Base-by-base conservation (phyloP, 2,329 filamentous ascomycete species). In the Botryotinia calthae region DNA sequence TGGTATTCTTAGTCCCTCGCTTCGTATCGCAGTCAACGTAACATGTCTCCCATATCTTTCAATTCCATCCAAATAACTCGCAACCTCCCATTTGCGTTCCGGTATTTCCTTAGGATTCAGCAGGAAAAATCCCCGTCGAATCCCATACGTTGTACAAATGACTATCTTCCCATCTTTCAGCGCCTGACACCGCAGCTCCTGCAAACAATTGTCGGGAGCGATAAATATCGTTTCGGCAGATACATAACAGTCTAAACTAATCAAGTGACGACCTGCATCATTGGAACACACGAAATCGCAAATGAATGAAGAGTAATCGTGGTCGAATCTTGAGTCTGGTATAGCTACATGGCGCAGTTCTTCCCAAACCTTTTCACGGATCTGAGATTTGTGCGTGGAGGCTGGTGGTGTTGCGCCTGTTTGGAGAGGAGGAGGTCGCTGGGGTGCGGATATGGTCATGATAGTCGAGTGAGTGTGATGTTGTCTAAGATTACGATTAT, bases 181-280 rank as follows among this genome's bases (percentile, higher is more conserved):
- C 12, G 83, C 82, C n/a, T 76, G 76, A 37, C 76, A 75, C 22
- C 84, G 80, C 40, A 85, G 77, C 14, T 80, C 75, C 75, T 84
- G 82, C n/a, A 85, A 79, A 75, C 83, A 84, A 73, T 84, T 84
- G 74, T 85, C 84, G 2, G 83, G 81, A 8, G 82, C 82, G 34
- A 83, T 81, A 73, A 85, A 84, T 63, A 85, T 74, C 7, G 78
- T 78, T 18, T 72, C 58, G 5, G 81, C 79, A 14, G 74, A 68
- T 28, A 75, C 65, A 74, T 84, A 84, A 70, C 77, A 79, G 6
- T 79, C 77, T 25, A 83, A 76, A 5, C 78, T 72, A 1, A 77
- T 71, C 3, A 85, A 75, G 51, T 77, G 79, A 10, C 79, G 74
- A 25, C 79, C 78, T 1, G 83, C 83, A 0, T 75, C 73, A 2